phyloP scores from a whole-genome alignment of 1,284 basidiomycete genomes.

The Lignosus rhinocerotis region DNA sequence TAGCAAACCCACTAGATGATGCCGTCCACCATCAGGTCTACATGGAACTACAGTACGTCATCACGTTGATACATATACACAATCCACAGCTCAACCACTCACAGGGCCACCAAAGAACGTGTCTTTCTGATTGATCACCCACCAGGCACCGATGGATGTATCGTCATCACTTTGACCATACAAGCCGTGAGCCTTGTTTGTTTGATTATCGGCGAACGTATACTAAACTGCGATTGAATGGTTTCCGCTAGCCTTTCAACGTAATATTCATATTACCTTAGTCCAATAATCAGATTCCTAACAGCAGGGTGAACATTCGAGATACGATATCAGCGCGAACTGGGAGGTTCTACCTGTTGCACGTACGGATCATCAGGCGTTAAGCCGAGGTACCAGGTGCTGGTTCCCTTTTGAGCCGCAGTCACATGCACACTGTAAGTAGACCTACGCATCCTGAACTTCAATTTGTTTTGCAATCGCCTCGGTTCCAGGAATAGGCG shows the following conservation, averaged over 20 bases:
- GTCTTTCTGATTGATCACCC: slow-evolving; percentile 32
- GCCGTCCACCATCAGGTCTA: slow-evolving; percentile 33
- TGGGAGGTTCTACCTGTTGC: slow-evolving; percentile 7
- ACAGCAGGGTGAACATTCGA: too few species aligned
- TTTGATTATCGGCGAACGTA: slow-evolving; percentile 31
- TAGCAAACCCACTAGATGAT: slow-evolving; percentile 24
- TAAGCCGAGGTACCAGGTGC: slow-evolving; percentile 23
- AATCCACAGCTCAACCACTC: background rate
- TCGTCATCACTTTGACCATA: slow-evolving; percentile 25
- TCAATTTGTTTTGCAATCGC: slow-evolving; percentile 25
- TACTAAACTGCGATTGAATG: slow-evolving; percentile 17
- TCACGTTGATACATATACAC: background rate
- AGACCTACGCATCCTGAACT: slow-evolving; percentile 31
- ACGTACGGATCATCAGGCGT: slow-evolving; percentile 22
- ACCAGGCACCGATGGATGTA: slow-evolving; percentile 29
- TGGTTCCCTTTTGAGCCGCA: background rate
- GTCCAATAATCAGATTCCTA: slow-evolving; percentile 33
- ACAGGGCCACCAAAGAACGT: slow-evolving; percentile 32
- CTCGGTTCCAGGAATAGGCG: slow-evolving; percentile 24
- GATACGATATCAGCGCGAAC: background rate
- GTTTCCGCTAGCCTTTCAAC: background rate
- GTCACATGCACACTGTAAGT: too few species aligned
- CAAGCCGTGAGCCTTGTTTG: slow-evolving; percentile 26
- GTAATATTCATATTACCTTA: slow-evolving; percentile 12
- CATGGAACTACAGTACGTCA: slow-evolving; percentile 20